phyloP scores from a whole-genome alignment of 192 early-diverging fungal species.

The Coemansia sp. region DNA sequence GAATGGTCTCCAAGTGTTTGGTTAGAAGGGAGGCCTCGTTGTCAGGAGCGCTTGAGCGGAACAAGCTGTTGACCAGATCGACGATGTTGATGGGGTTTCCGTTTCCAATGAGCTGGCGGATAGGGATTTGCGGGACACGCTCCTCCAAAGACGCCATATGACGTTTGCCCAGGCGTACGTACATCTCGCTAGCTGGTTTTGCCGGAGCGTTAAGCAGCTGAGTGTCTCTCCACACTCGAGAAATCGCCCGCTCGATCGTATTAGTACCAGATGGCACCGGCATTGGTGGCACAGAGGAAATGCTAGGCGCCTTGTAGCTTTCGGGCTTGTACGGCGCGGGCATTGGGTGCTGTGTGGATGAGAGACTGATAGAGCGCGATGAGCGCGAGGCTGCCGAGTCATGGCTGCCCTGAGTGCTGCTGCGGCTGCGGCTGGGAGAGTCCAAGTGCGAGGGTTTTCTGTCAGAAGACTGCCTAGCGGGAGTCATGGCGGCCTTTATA shows the following conservation, averaged over 20 bases:
- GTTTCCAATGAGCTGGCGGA: conserved; percentile 28
- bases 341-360: not conserved
- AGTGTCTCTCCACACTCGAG: conserved; percentile 23
- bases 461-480: conserved; percentile 2
- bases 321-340: not conserved
- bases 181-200: conserved; percentile 34
- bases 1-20: conserved; percentile 35
- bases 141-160: conserved; percentile 40
- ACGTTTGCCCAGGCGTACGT: conserved; percentile 33
- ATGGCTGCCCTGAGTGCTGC: conserved; percentile 39
- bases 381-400: conserved; percentile 21
- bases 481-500: conserved; percentile 4
- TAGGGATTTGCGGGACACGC: conserved; percentile 36
- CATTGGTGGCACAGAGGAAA: not conserved
- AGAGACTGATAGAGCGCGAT: conserved; percentile 32
- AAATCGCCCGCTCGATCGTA: conserved; percentile 25
- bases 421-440: conserved; percentile 26
- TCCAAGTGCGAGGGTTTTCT: conserved; percentile 1
- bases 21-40: conserved; percentile 34
- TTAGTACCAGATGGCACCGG: not conserved
- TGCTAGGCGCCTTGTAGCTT: not conserved
- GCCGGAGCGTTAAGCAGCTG: conserved; percentile 13
- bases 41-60: conserved; percentile 32
- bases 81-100: conserved; percentile 23
- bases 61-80: conserved; percentile 41